Conservation (phyloP, 2,329 filamentous ascomycete species). For the Pseudocercospora pini-densiflorae region DNA sequence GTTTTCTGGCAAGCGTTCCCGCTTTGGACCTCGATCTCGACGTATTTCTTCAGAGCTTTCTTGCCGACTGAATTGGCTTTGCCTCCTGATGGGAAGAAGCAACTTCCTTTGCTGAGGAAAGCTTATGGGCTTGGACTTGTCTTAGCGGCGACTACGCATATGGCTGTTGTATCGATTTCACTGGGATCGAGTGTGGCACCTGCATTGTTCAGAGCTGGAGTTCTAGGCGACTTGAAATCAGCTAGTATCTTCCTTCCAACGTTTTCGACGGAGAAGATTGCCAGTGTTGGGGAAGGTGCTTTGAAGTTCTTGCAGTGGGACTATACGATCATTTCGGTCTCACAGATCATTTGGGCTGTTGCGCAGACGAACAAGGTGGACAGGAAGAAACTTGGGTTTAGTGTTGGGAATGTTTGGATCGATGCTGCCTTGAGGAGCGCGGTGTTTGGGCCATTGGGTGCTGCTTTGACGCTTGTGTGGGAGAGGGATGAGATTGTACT, state of each 20-base stretch:
- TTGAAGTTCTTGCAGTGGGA: slow-evolving; percentile 6
- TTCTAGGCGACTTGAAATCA: neutral
- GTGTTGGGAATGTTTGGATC: neutral
- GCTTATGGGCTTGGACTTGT: neutral
- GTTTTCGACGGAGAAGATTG: neutral
- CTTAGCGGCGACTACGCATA: neutral
- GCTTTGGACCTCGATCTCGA: neutral
- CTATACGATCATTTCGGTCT: neutral
- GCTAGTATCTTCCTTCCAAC: neutral
- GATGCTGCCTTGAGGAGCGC: neutral
- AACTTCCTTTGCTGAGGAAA: neutral
- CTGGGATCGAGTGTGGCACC: neutral
- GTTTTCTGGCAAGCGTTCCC: slow-evolving; percentile 1
- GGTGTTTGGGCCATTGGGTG: neutral
- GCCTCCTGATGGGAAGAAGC: neutral
- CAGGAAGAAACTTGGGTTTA: neutral
- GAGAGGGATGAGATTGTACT: neutral
- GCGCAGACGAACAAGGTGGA: slow-evolving; percentile 1
- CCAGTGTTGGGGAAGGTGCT: neutral
- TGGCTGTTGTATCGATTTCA: neutral
- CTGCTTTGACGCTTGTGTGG: neutral
- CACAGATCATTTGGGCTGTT: neutral
- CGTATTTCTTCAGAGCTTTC: neutral
- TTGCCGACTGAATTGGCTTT: neutral
- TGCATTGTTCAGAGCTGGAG: neutral